phyloP scores from a whole-genome alignment of 78 protist genomes.

The Dictyostelium intermedium region DNA sequence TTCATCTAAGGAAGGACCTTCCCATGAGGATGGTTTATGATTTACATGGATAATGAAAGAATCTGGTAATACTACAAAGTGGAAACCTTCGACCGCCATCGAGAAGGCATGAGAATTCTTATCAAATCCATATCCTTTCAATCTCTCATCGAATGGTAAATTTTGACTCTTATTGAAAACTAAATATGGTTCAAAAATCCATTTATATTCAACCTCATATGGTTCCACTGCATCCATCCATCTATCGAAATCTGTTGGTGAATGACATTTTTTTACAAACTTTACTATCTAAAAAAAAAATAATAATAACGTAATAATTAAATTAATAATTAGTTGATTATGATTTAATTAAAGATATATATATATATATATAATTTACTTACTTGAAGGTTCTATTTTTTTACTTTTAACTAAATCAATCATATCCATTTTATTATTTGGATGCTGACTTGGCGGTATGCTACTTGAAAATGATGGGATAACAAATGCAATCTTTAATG shows the following conservation, averaged over 20 bases:
- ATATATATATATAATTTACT: not conserved
- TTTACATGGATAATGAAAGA: conserved; percentile 59
- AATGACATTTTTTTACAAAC: conserved; percentile 67
- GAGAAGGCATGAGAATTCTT: conserved; percentile 52
- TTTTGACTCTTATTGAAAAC: not conserved
- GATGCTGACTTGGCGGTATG: conserved; percentile 1
- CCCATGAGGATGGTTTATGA: conserved; percentile 33
- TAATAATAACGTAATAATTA: not conserved
- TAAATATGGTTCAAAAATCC: conserved; percentile 72
- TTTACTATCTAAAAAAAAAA: not conserved
- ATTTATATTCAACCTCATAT: conserved; percentile 33
- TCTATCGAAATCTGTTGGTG: conserved; percentile 19
- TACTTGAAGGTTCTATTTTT: not conserved
- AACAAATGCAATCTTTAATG: conserved; percentile 29
- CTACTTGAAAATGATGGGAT: conserved; percentile 50
- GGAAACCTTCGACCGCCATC: conserved; percentile 39
- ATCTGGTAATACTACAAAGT: conserved; percentile 40
- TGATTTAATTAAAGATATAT: no score
- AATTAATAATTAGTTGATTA: not conserved
- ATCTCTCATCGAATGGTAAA: conserved; percentile 42
- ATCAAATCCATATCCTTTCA: conserved; percentile 70
- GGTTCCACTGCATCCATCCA: conserved; percentile 6
- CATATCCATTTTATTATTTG: conserved; percentile 26
- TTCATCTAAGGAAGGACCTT: conserved; percentile 32
- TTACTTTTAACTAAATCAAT: not conserved